Conservation (phyloP, 306 rosid species). For the Glycine tomentella region DNA sequence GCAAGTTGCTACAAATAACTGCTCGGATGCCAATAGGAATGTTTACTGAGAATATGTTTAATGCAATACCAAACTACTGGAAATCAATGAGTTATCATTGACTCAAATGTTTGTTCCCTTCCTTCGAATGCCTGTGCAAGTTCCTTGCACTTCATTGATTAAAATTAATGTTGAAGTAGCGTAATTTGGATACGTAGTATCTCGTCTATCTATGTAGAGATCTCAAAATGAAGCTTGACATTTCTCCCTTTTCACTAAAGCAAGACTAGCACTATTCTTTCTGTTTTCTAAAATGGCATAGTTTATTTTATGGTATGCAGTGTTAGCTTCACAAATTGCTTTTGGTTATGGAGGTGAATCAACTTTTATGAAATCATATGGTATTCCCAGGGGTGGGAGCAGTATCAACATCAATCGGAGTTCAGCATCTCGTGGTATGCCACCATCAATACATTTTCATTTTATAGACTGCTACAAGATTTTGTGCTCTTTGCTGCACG, state of each 20-base stretch:
- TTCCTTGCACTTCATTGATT: background rate
- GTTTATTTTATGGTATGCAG: constrained; percentile 53
- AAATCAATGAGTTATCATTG: constrained; percentile 2
- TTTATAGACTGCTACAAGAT: constrained; percentile 25
- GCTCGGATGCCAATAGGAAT: background rate
- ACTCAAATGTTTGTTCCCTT: background rate
- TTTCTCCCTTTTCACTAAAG: constrained; percentile 5
- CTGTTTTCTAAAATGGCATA: constrained; percentile 31
- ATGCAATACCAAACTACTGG: background rate
- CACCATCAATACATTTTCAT: constrained; percentile 32
- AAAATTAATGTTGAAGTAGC: constrained; percentile 19
- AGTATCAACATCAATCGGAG: constrained; percentile 39
- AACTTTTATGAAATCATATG: constrained; percentile 55
- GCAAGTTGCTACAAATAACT: background rate
- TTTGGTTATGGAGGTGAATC: constrained; percentile 79
- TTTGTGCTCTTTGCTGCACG: constrained; percentile 40
- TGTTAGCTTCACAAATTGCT: constrained; percentile 68
- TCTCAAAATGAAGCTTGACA: constrained; percentile 9
- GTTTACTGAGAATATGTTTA: background rate
- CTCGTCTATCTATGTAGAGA: constrained; percentile 14
- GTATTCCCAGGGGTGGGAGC: constrained; percentile 50
- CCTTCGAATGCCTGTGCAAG: background rate
- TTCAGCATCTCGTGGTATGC: constrained; percentile 58
- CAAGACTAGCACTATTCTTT: constrained; percentile 2
- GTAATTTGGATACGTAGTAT: background rate